Evolutionary conservation across 331 rosid genomes (phyloP), one percentile per base, ranked within the genome.

Genomic region (Quercus lobata): DNA sequence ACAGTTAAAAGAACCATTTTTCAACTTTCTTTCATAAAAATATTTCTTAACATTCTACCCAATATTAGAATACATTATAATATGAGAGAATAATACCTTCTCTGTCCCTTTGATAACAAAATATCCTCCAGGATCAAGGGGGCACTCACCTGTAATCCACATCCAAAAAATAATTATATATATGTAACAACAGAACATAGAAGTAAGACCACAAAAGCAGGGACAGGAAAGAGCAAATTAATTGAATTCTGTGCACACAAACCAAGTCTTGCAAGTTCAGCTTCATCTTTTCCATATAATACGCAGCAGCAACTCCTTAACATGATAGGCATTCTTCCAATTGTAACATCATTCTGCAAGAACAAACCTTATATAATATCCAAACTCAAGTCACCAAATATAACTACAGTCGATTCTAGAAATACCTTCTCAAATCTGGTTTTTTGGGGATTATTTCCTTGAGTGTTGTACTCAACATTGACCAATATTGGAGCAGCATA

Each of bases 111-210:
- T 95, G 86, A 95, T 89, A 18, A 95, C 27, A 77, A 95, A 95
- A 84, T 95, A 95, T 57, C 99, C 99, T 41, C 99, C 99, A 49
- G 99, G 99, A 84, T 95, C 99, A 84, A 95, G 97, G 58, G 99
- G 97, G 66, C 99, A 95, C 85, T 95, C 99, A 66, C 99, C 97
- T 94, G 61, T 68, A 21, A 57, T 44, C 73, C 87, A 61, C 80
- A 74, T 58, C 66, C 73, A 57, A 55, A 73, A 10, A 18, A 41
- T 14, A 6, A 34, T 16, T n/a, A n/a, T 46, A 56, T 27, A 44
- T 30, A 55, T 15, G 72, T 73, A 56, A 77, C 69, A 76, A 46
- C 57, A 29, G 73, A 76, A 30, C 17, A 35, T 7, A 27, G 58
- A 75, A 25, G 29, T 21, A 79, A 32, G 61, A 49, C 30, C 76